These are phyloP conservation scores for Brasilioporus rufonigricans DNA, from an alignment of 768 basidiomycete species.

Conservation along the genomic window DNA sequence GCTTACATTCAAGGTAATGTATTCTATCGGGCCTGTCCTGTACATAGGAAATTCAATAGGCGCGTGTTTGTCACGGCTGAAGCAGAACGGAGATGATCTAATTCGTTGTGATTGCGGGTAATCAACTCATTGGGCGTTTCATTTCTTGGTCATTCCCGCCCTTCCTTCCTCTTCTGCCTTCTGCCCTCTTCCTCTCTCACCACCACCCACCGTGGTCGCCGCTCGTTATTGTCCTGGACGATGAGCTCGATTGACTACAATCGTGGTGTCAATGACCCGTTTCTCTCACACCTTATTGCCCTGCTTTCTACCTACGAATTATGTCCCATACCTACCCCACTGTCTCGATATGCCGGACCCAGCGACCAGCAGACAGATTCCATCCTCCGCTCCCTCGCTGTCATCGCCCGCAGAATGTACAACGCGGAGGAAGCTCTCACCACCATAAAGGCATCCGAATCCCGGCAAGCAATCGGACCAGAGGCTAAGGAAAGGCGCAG, in stretches of 20 bases:
- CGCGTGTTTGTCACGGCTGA: not conserved
- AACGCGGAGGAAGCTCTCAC: slow-evolving; percentile 49
- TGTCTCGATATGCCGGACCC: slow-evolving; percentile 55
- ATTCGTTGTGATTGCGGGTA: slow-evolving; percentile 3
- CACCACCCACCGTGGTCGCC: slow-evolving; percentile 3
- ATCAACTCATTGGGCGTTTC: slow-evolving; percentile 4
- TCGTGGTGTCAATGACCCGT: slow-evolving; percentile 33
- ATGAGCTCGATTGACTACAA: slow-evolving; percentile 34
- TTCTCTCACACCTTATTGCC: slow-evolving; percentile 54
- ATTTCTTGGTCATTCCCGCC: not conserved
- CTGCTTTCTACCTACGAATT: slow-evolving; percentile 59
- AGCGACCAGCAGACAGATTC: slow-evolving; percentile 57
- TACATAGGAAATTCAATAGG: too few species aligned
- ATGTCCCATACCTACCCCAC: slow-evolving; percentile 47
- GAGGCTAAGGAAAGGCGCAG: slow-evolving; percentile 47
- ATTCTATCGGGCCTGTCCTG: slow-evolving; percentile 4
- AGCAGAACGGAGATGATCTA: slow-evolving; percentile 21
- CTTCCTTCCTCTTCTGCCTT: not conserved
- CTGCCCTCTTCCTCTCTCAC: slow-evolving; percentile 1
- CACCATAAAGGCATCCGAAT: slow-evolving; percentile 39
- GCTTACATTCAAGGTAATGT: slow-evolving; percentile 58
- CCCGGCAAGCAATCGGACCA: slow-evolving; percentile 34
- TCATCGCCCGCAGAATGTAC: slow-evolving; percentile 53
- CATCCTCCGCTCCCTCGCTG: slow-evolving; percentile 50
- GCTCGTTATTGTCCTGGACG: slow-evolving; percentile 24